Percentiles rank a stretch among this genome's conserved stretches.
Evolutionary conservation across 441 rosid species (phyloP).

Genomic region (Eruca vesicaria): DNA sequence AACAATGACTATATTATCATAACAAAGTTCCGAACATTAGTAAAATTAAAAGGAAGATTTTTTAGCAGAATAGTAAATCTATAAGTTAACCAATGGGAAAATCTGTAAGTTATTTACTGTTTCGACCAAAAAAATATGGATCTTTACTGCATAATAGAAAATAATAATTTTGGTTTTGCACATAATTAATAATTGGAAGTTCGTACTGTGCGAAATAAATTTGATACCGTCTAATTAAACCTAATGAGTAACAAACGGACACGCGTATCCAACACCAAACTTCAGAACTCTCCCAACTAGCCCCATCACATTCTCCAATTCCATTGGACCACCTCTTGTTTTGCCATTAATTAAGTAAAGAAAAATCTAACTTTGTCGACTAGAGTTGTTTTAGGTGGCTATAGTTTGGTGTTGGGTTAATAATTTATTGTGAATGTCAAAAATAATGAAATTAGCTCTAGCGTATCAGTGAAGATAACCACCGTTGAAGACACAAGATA

Average conservation of each 20-base stretch:
- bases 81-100: neutral
- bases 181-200: neutral
- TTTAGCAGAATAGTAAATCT: neutral
- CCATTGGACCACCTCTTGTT: neutral
- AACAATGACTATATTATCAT: neutral
- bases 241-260: neutral
- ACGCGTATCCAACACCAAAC: neutral
- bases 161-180: neutral
- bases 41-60: neutral
- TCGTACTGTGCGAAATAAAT: neutral
- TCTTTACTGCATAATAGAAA: neutral
- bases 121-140: too few relatives aligned
- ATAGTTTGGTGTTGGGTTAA: neutral
- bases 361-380: neutral
- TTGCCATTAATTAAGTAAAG: neutral
- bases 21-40: too few relatives aligned
- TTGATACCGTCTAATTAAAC: neutral
- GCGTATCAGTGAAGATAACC: neutral
- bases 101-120: too few relatives aligned
- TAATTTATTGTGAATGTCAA: neutral
- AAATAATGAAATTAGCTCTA: neutral
- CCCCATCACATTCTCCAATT: neutral
- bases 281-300: neutral
- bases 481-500: neutral
- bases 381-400: neutral